Percentiles rank a stretch among this genome's conserved stretches.
Conservation (phyloP, 345 rosid species). For the Pistacia atlantica region DNA sequence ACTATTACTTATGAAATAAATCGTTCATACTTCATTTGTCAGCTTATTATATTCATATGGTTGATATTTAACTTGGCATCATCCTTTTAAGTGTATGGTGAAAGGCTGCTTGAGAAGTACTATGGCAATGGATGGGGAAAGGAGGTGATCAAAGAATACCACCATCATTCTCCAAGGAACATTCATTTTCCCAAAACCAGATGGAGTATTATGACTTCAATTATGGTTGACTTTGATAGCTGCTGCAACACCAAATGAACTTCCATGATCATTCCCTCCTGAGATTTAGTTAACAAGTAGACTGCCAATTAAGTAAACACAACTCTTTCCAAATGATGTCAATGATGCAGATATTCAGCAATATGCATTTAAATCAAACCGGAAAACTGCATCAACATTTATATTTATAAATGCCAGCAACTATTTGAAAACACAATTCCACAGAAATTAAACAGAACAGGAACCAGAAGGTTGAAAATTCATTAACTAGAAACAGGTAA, state of each 20-base stretch:
- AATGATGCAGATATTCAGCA: slow-evolving; percentile 3
- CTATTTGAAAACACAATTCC: slow-evolving; percentile 29
- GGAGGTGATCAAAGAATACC: too few species aligned
- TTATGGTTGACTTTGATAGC: neutral
- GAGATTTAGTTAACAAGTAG: neutral
- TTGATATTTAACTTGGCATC: too few species aligned
- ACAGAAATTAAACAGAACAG: slow-evolving; percentile 28
- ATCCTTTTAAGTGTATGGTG: too few species aligned
- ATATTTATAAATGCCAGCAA: slow-evolving; percentile 24
- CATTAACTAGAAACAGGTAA: slow-evolving; percentile 29
- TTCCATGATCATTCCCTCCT: neutral
- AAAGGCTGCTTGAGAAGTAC: too few species aligned
- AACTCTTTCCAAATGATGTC: neutral
- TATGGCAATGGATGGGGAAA: too few species aligned
- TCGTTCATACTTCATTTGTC: too few species aligned
- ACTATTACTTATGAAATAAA: too few species aligned
- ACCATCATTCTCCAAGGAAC: too few species aligned
- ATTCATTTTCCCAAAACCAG: too few species aligned
- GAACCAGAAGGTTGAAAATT: slow-evolving; percentile 29
- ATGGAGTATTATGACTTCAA: neutral
- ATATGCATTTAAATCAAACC: neutral
- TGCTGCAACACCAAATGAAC: neutral
- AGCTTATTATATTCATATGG: too few species aligned
- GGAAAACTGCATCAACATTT: slow-evolving; percentile 23
- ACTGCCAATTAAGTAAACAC: neutral